Evolutionary conservation across 345 rosid genomes (phyloP), one percentile per base, ranked within the genome.

Genomic region (Gossypium arboreum): DNA sequence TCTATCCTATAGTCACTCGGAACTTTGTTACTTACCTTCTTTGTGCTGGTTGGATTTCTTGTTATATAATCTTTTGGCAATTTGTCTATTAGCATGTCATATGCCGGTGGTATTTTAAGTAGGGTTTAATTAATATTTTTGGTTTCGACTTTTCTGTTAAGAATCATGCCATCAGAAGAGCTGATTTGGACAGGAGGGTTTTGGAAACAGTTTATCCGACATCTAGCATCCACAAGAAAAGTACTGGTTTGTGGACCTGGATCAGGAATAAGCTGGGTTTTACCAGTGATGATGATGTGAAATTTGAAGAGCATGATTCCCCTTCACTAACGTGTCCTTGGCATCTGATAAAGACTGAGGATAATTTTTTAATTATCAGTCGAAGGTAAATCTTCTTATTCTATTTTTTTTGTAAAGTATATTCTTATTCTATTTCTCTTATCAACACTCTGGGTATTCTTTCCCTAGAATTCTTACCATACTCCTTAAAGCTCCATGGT

Each of bases 91-190:
- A n/a, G 16, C 16, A 54, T 54, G 47, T 54, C 27, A 52, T 22
- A 45, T 2, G 39, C 67, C 9, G 13, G 52, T 56, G 55, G 24
- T 41, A 20, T 20, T 73, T 12, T 45, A 9, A 17, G 45, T 44
- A 22, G 39, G 39, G 13, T 24, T 58, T 44, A 47, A 44, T 47
- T 59, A 45, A 54, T 50, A 15, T 39, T 52, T 56, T 54, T 66
- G 56, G 29, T 43, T 55, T 64, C 9, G 18, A 9, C 12, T 39
- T 60, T 17, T 58, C 69, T 61, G 17, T 55, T 57, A 52, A 95
- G 99, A 95, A 95, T 80, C 93, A 93, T 79, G 99, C 94, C 67
- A 89, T 93, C 81, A 86, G 98, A 85, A 93, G 86, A 84, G 98
- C 98, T 78, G 91, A 91, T 81, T 63, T 95, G 83, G 82, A 82